Base-by-base conservation (phyloP, 2,329 filamentous ascomycete genomes). In the Beauveria brongniartii region DNA sequence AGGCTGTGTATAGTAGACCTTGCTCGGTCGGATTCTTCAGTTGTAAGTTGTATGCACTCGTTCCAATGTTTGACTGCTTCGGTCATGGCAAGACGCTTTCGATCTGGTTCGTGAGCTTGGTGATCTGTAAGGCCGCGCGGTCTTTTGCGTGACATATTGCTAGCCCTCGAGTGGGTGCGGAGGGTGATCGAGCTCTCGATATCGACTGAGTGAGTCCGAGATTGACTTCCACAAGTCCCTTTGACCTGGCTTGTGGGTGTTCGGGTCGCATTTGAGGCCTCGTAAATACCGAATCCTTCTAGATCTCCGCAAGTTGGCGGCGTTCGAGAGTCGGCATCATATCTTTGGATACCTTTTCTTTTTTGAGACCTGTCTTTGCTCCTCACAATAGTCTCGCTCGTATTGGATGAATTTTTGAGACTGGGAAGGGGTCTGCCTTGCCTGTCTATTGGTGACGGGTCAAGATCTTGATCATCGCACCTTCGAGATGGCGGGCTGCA, bases 51-150 rank as follows among this genome's bases (percentile, higher is more conserved):
- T 24, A 62, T 64, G 52, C 41, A 62, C 5, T 61, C 30, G 34
- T 55, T 58, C 56, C 63, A 66, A 54, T 67, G 65, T 62, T 68
- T 63, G 61, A 66, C 68, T 62, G 59, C 59, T 40, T 59, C 26
- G 28, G 24, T 40, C 55, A 62, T 62, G 46, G 55, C 61, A 16
- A 57, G 40, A 7, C 59, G 44, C 44, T 61, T 55, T n/a, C 59
- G 53, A 51, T 61, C 59, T 3, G 59, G 46, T 28, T 56, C 59
- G 3, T 40, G 26, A 7, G 26, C 18, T 18, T 44, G 44, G 30
- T 50, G 12, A 37, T 57, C 47, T 4, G 26, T 9, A 8, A 9
- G 28, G 14, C 12, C 41, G n/a, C 26, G 10, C 12, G 14, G n/a
- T 46, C 53, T 56, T 20, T 56, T 61, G 4, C 53, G 53, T 10